Percentiles rank a stretch among this genome's conserved stretches.
phyloP scores from a whole-genome alignment of 768 basidiomycete genomes.

The Rhodotorula babjevae region DNA sequence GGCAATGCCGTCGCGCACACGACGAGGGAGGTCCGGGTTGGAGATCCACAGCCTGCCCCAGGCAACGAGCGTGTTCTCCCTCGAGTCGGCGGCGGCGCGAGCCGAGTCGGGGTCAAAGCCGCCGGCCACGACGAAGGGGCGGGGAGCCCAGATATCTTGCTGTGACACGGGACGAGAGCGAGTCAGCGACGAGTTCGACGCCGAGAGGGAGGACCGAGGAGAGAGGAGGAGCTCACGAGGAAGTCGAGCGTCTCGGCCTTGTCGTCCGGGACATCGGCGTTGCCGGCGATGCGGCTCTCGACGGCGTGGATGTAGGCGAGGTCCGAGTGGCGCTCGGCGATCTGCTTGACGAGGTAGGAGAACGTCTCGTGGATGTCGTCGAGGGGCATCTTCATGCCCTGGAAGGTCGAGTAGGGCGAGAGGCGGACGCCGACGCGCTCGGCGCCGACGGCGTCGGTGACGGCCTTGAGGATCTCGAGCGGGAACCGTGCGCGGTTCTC shows the following conservation, averaged over 20 bases:
- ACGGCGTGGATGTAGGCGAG: conserved; percentile 55
- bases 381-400: conserved; percentile 46
- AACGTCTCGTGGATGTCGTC: conserved; percentile 38
- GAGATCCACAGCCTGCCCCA: conserved; percentile 39
- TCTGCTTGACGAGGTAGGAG: conserved; percentile 54
- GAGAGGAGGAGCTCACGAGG: conserved; percentile 9
- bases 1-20: conserved; percentile 17
- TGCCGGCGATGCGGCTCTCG: conserved; percentile 48
- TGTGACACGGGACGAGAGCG: background rate
- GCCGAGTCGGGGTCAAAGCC: conserved; percentile 27
- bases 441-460: conserved; percentile 56
- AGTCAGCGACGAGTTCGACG: background rate
- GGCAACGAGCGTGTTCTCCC: conserved; percentile 28
- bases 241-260: conserved; percentile 30
- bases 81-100: conserved; percentile 5
- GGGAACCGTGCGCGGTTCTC: conserved; percentile 60
- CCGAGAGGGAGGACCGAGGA: background rate
- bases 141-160: conserved; percentile 35
- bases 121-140: conserved; percentile 34
- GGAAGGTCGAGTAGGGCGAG: conserved; percentile 47
- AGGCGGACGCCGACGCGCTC: conserved; percentile 57
- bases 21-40: conserved; percentile 31
- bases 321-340: conserved; percentile 51
- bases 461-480: conserved; percentile 56
- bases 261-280: background rate